Evolutionary conservation across 495 filamentous ascomycete genomes (phyloP), one percentile per base, ranked within the genome.

Genomic region (Cercophora sp.): DNA sequence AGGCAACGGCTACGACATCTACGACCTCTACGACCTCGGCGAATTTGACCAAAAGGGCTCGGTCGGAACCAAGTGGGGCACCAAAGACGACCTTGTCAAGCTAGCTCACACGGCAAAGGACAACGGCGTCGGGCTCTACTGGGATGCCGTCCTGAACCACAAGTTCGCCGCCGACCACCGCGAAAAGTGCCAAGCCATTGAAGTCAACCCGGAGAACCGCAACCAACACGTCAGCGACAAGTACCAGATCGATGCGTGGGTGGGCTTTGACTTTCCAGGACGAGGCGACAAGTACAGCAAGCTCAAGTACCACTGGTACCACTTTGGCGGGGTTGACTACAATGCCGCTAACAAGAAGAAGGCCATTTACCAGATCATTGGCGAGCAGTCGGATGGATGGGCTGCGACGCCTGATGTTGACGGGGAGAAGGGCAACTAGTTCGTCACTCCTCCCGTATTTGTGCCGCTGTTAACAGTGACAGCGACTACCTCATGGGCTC

Each of bases 71-170:
- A 87, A 88, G 69, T 90, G 84, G 84, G 86, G 86, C n/a, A 75
- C 70, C 16, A 84, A 80, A 52, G 76, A 80, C 9, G 81, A 89
- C 16, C 70, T 89, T 9, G 31, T 81, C n/a, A 63, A 69, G 6
- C 61, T 91, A 35, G 63, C 70, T 5, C 59, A 65, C 18, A 63
- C 68, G 16, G 81, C 83, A 0, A 73, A 78, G 42, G 62, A 75
- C n/a, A 46, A 75, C 22, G 75, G 75, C 1, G 70, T 88, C 3
- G 79, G 79, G 1, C 57, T 88, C 5, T 83, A 85, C 60, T 89
- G 83, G 79, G 86, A 91, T 68, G 84, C 84, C 23, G 85, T 91
- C 8, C 69, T 89, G 40, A 91, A 89, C 55, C 87, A 89, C 66
- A 89, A 88, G 63, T 84, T 84, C 15, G 84, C 74, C 6, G 86